These are phyloP conservation scores for Candida gorgasii DNA, from an alignment of 805 yeast species.

Conservation along the genomic window DNA sequence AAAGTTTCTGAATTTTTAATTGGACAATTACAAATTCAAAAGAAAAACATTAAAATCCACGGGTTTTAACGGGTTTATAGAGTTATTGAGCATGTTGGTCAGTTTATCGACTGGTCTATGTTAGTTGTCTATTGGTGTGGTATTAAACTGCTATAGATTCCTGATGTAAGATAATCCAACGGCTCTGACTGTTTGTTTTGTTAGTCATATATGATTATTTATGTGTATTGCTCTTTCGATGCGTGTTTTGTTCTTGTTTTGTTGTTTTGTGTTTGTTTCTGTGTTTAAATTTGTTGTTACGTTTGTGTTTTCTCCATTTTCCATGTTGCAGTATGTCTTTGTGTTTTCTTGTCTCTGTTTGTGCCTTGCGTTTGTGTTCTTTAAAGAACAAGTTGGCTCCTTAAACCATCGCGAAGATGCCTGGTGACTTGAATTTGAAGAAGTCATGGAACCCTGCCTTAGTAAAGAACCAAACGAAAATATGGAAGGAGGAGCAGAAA, in stretches of 20 bases:
- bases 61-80: constrained; percentile 69
- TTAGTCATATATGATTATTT: too few species aligned
- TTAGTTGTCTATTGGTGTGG: background rate
- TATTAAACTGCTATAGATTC: background rate
- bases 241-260: too few species aligned
- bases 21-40: constrained; percentile 81
- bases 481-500: constrained; percentile 81
- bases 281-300: too few species aligned
- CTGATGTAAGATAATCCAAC: too few species aligned
- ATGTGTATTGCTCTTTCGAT: too few species aligned
- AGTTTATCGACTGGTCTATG: constrained; percentile 2
- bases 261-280: too few species aligned
- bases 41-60: constrained; percentile 96
- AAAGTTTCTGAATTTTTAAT: constrained; percentile 93
- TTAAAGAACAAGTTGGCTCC: too few species aligned
- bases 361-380: background rate
- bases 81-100: too few species aligned
- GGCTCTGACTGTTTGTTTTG: constrained; percentile 6
- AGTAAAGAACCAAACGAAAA: constrained; percentile 78
- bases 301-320: too few species aligned
- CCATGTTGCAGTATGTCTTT: too few species aligned
- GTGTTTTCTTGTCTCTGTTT: too few species aligned
- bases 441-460: constrained; percentile 97
- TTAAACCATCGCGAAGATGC: constrained; percentile 25
- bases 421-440: constrained; percentile 83